A percentile compares a stretch with the other conserved stretches of the same genome.
Conservation (phyloP, 805 yeast genomes). For the Metschnikowia gruessii region DNA sequence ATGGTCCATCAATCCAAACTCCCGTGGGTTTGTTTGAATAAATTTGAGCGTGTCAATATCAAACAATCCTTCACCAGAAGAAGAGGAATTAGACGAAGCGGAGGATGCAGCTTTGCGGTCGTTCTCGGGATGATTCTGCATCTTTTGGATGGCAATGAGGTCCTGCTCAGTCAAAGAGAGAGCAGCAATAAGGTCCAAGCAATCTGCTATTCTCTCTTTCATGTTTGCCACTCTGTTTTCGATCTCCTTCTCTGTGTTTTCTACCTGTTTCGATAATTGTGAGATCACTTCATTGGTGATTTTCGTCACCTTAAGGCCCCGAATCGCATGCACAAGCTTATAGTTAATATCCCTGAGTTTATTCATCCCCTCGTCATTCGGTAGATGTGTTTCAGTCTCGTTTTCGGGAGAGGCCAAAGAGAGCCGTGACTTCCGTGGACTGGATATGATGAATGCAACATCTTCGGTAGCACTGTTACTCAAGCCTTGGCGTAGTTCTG, state of each 20-base stretch:
- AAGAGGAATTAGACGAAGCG: background rate
- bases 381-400: background rate
- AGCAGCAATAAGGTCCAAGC: conserved; percentile 26
- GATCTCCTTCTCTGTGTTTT: conserved; percentile 27
- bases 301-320: conserved; percentile 36
- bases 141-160: conserved; percentile 32
- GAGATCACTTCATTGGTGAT: conserved; percentile 30
- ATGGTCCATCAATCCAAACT: conserved; percentile 38
- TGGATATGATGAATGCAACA: conserved; percentile 20
- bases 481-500: conserved; percentile 8
- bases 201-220: conserved; percentile 22
- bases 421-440: conserved; percentile 16
- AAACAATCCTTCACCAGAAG: conserved; percentile 30
- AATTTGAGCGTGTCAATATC: conserved; percentile 38
- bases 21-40: conserved; percentile 35
- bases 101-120: background rate
- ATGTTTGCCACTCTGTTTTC: conserved; percentile 24
- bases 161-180: conserved; percentile 35
- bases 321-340: conserved; percentile 34
- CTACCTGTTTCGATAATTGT: conserved; percentile 26
- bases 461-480: conserved; percentile 6
- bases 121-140: conserved; percentile 15
- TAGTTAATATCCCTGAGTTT: conserved; percentile 37
- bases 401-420: background rate
- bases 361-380: conserved; percentile 21